Conservation (phyloP, 345 rosid genomes). For the Boechera stricta region DNA sequence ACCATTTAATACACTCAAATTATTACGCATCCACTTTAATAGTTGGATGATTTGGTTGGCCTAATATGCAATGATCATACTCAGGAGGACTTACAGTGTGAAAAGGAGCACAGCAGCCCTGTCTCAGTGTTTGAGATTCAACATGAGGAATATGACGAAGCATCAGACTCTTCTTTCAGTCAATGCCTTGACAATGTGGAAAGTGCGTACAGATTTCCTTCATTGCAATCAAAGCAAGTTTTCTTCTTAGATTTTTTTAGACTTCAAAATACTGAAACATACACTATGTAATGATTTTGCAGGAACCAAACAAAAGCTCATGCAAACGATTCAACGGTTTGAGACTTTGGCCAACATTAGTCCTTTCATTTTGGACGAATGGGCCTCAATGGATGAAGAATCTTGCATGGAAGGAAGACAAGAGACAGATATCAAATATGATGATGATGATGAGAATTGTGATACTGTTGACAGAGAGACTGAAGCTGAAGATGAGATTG, state of each 20-base stretch:
- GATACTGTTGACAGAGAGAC: neutral
- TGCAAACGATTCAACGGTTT: slow-evolving; percentile 47
- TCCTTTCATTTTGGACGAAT: slow-evolving; percentile 46
- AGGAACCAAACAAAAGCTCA: slow-evolving; percentile 52
- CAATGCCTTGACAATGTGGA: slow-evolving; percentile 52
- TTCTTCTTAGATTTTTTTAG: neutral
- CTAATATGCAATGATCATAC: slow-evolving; percentile 37
- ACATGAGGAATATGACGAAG: slow-evolving; percentile 53
- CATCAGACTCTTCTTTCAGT: slow-evolving; percentile 47
- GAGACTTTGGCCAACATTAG: slow-evolving; percentile 49
- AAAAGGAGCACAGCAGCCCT: slow-evolving; percentile 56
- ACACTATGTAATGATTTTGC: slow-evolving; percentile 26
- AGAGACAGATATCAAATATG: slow-evolving; percentile 29
- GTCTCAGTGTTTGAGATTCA: slow-evolving; percentile 56
- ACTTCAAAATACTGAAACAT: slow-evolving; percentile 7
- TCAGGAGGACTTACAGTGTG: slow-evolving; percentile 45
- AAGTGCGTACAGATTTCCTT: slow-evolving; percentile 47
- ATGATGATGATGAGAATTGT: slow-evolving; percentile 32
- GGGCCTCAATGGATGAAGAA: slow-evolving; percentile 49
- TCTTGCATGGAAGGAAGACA: slow-evolving; percentile 25
- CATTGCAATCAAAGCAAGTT: slow-evolving; percentile 23
- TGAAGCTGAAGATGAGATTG: slow-evolving; percentile 48
- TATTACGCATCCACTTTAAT: neutral
- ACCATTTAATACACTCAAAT: neutral
- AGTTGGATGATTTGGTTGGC: slow-evolving; percentile 17